Evolutionary conservation across 305 asterid genomes (phyloP).

Genomic region (Fraxinus latifolia): DNA sequence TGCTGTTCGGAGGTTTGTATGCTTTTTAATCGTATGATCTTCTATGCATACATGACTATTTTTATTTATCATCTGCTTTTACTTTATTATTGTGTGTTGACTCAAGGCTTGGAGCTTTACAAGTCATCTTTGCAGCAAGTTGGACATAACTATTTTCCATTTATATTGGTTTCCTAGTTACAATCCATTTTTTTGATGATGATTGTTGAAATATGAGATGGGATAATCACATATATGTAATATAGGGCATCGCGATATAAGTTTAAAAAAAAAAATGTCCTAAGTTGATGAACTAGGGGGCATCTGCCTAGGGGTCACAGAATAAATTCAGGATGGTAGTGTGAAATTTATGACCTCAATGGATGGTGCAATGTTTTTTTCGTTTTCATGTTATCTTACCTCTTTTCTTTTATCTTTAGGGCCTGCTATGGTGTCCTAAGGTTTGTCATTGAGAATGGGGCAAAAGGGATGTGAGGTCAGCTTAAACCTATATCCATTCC

Average conservation of each 20-base stretch:
- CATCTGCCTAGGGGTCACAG: background rate
- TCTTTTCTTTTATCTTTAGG: constrained; percentile 21
- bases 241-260: background rate
- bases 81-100: background rate
- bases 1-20: constrained; percentile 36
- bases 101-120: background rate
- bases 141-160: constrained; percentile 24
- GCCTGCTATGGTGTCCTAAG: constrained; percentile 55
- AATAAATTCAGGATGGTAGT: background rate
- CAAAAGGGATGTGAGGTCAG: constrained; percentile 54
- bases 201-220: constrained; percentile 18
- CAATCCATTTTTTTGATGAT: background rate
- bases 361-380: background rate
- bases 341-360: background rate
- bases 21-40: background rate
- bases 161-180: background rate
- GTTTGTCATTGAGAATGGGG: constrained; percentile 57
- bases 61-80: background rate
- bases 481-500: background rate
- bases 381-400: background rate
- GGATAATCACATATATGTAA: constrained; percentile 11
- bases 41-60: background rate
- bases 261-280: too few relatives aligned
- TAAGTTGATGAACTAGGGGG: background rate
- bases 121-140: constrained; percentile 33